These are phyloP conservation scores for Capsicum baccatum DNA, from an alignment of 257 asterid genomes.

Conservation along the genomic window DNA sequence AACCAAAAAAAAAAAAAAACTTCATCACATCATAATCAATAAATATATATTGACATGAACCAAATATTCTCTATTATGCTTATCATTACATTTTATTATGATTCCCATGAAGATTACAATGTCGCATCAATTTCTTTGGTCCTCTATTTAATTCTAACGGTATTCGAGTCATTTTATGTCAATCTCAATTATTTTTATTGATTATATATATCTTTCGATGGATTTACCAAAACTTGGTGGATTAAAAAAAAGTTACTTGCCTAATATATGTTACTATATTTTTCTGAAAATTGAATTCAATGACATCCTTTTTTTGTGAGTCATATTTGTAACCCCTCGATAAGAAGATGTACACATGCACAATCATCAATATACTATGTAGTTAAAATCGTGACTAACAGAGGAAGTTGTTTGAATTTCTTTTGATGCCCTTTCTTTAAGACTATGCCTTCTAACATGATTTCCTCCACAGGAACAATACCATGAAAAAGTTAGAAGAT, in stretches of 20 bases:
- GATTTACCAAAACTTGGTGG: too few relatives aligned
- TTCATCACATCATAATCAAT: background rate
- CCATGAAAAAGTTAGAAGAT: background rate
- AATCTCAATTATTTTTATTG: background rate
- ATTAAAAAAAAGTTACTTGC: too few relatives aligned
- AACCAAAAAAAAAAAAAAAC: too few relatives aligned
- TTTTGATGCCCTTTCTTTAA: constrained; percentile 24
- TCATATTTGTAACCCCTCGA: too few relatives aligned
- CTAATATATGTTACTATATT: too few relatives aligned
- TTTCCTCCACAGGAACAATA: constrained; percentile 48
- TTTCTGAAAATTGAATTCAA: too few relatives aligned
- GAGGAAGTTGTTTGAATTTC: background rate
- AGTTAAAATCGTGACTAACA: too few relatives aligned
- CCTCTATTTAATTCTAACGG: background rate
- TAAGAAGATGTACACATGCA: too few relatives aligned
- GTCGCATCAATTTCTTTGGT: constrained; percentile 2
- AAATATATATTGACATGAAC: background rate
- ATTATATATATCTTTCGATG: too few relatives aligned
- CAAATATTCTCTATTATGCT: constrained; percentile 20
- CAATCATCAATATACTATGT: too few relatives aligned
- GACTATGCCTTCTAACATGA: constrained; percentile 62
- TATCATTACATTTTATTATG: constrained; percentile 25
- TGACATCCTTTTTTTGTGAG: too few relatives aligned
- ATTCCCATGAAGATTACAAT: background rate
- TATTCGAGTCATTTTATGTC: background rate